phyloP scores from a whole-genome alignment of 2,329 filamentous ascomycete genomes.

The Canariomyces notabilis region DNA sequence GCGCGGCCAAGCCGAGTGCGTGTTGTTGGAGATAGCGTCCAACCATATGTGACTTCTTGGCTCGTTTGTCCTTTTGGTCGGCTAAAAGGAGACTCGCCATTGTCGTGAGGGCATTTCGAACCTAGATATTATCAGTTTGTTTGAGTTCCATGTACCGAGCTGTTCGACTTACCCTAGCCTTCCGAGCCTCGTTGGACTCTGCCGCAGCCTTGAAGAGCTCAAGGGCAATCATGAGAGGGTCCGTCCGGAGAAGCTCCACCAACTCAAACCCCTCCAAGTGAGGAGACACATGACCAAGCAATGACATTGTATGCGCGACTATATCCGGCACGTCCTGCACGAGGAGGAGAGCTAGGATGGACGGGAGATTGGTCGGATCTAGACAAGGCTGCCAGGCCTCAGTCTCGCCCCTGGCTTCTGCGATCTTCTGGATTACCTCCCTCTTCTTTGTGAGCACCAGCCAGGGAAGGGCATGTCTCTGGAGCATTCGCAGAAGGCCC shows the following conservation, averaged over 20 bases:
- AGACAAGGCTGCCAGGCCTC: slow-evolving; percentile 55
- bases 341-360: slow-evolving; percentile 55
- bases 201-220: slow-evolving; percentile 78
- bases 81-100: slow-evolving; percentile 34
- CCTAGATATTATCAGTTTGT: slow-evolving; percentile 35
- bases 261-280: slow-evolving; percentile 65
- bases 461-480: slow-evolving; percentile 78
- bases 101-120: slow-evolving; percentile 42
- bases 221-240: slow-evolving; percentile 70
- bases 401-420: slow-evolving; percentile 66
- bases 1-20: slow-evolving; percentile 79
- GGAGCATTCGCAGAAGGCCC: slow-evolving; percentile 69
- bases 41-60: slow-evolving; percentile 53
- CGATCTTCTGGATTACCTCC: slow-evolving; percentile 76
- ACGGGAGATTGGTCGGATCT: slow-evolving; percentile 51
- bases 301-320: slow-evolving; percentile 62
- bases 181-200: slow-evolving; percentile 57
- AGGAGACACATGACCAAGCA: slow-evolving; percentile 63
- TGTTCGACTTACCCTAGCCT: slow-evolving; percentile 47
- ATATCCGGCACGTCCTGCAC: slow-evolving; percentile 52
- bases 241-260: slow-evolving; percentile 63
- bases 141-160: not conserved
- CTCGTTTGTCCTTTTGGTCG: slow-evolving; percentile 27
- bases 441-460: slow-evolving; percentile 73
- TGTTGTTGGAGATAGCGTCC: slow-evolving; percentile 76